Percentiles rank a stretch among this genome's conserved stretches.
Evolutionary conservation across 2,329 filamentous ascomycete species (phyloP).

Genomic region (Fusarium nanum): DNA sequence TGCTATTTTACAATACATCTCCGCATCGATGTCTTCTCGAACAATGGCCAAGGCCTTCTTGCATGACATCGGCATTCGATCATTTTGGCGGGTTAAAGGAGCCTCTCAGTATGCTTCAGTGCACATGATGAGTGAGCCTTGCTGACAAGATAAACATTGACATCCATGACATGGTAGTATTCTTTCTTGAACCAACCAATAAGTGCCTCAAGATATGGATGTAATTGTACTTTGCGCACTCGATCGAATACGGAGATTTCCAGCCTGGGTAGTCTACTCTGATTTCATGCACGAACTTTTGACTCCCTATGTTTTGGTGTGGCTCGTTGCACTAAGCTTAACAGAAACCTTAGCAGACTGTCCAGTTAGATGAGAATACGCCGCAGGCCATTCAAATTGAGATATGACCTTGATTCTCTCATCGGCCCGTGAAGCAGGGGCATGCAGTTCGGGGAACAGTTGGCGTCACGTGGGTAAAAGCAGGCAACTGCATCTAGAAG

Average conservation of each 20-base stretch:
- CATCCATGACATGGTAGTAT: not conserved
- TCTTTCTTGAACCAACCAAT: not conserved
- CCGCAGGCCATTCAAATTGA: slow-evolving; percentile 12
- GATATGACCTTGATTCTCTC: not conserved
- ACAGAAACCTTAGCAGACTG: slow-evolving; percentile 11
- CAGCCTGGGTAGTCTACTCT: not conserved
- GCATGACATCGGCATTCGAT: not conserved
- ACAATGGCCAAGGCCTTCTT: slow-evolving; percentile 1
- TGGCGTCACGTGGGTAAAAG: not conserved
- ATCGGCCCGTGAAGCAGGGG: slow-evolving; percentile 16
- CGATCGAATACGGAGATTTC: not conserved
- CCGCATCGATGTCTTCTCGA: slow-evolving; percentile 11
- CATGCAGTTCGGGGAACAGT: not conserved
- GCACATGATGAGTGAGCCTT: not conserved
- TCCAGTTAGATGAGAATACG: slow-evolving; percentile 7
- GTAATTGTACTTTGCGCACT: not conserved
- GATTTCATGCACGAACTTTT: not conserved
- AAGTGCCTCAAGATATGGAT: not conserved
- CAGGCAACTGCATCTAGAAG: not conserved
- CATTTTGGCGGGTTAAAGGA: not conserved
- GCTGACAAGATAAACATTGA: not conserved
- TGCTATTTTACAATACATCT: not conserved
- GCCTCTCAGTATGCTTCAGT: not conserved
- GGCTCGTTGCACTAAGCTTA: slow-evolving; percentile 19
- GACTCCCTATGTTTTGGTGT: slow-evolving; percentile 1